Evolutionary conservation across 139 green algal species (phyloP).

Genomic region (Chlamydomonas sp.): DNA sequence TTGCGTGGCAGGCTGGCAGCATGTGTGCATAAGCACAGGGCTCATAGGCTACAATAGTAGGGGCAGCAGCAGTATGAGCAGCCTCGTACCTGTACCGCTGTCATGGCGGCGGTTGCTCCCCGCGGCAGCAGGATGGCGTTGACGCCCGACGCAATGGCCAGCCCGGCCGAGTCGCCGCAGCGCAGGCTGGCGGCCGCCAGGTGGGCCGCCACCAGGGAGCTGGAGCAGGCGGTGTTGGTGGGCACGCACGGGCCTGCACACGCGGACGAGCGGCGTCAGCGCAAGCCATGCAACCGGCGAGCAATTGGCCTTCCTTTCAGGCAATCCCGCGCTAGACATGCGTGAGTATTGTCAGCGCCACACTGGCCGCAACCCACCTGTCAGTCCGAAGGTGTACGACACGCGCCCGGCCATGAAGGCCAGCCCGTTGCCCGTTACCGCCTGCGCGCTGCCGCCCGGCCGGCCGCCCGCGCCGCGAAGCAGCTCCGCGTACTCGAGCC

Average conservation of each 20-base stretch:
- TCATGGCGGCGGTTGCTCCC: slow-evolving; percentile 78
- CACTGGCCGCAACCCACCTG: slow-evolving; percentile 13
- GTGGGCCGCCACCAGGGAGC: slow-evolving; percentile 85
- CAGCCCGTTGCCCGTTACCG: slow-evolving; percentile 77
- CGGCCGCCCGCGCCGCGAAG: slow-evolving; percentile 20
- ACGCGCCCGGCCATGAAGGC: slow-evolving; percentile 85
- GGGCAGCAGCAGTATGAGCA: slow-evolving; percentile 9
- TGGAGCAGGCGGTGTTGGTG: slow-evolving; percentile 89
- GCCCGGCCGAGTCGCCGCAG: slow-evolving; percentile 20
- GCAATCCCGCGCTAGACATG: not conserved
- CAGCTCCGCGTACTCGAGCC: slow-evolving; percentile 74
- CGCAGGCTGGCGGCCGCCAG: slow-evolving; percentile 63
- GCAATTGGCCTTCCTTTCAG: not conserved
- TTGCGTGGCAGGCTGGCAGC: not conserved
- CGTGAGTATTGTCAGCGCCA: not conserved
- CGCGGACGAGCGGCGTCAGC: not conserved
- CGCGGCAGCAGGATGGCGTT: slow-evolving; percentile 79
- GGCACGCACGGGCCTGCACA: slow-evolving; percentile 72
- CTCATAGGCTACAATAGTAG: not conserved
- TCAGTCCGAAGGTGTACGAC: slow-evolving; percentile 84
- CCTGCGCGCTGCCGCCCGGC: slow-evolving; percentile 35
- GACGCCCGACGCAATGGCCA: slow-evolving; percentile 68
- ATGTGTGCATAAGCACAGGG: slow-evolving; percentile 43
- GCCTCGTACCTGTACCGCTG: slow-evolving; percentile 32
- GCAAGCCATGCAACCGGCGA: not conserved